Evolutionary conservation across 257 asterid genomes (phyloP), one percentile per base, ranked within the genome.

Genomic region (Striga asiatica): DNA sequence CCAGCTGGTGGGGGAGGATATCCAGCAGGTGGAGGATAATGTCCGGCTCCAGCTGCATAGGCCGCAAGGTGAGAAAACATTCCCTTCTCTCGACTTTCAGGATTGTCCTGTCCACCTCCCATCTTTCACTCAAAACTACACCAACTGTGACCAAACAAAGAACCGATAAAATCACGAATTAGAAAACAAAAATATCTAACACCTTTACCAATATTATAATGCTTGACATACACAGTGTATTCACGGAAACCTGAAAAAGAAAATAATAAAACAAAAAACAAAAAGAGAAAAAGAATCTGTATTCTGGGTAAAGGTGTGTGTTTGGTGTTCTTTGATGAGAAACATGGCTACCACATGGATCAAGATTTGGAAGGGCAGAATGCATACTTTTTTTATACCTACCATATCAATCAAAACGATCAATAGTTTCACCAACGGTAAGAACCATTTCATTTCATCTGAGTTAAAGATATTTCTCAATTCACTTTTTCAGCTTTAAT

Each of bases 1-100:
- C n/a, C n/a, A n/a, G 67, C 72, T 5, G 64, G 63, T 0, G 81
- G 68, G 10, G 82, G 81, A 62, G 81, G 65, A 68, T 11, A 80
- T 66, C 49, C 72, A 45, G 20, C 74, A 3, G 53, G 41, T 10
- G 78, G 73, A 12, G 84, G 79, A 54, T 78, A 72, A 35, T 76
- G 61, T 16, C 84, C 92, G 17, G 74, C 78, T 39, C 76, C 76
- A 47, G 76, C 73, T 3, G 84, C 94, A 67, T 71, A 78, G 19
- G 69, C 78, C 42, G 82, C 89, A 16, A 85, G 78, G 74, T 66
- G 45, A 42, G 94, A 82, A 75, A 85, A 82, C 55, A 81, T 24
- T 66, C 97, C 97, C 60, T 74, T 89, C 56, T 89, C 87, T 47
- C 58, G 77, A 52, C 34, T 38, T 32, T 67, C 65, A n/a, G 58